phyloP scores from a whole-genome alignment of 2,329 filamentous ascomycete species.

The Pseudogymnoascus sp. region DNA sequence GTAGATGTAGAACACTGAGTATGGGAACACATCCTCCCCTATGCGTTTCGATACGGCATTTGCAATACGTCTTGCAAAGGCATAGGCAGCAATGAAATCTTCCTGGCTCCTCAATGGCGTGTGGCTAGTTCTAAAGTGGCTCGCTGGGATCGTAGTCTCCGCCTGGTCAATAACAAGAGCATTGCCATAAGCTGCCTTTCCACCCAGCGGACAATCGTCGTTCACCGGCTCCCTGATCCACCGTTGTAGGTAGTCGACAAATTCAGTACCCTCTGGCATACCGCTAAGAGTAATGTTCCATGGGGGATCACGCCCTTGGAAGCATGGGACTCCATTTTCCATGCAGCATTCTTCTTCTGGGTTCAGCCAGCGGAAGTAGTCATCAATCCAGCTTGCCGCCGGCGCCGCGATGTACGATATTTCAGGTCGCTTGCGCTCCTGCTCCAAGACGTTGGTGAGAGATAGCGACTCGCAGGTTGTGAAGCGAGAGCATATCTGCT shows the following conservation, averaged over 20 bases:
- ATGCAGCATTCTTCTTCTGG: conserved; percentile 68
- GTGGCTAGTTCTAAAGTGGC: conserved; percentile 86
- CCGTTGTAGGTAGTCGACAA: conserved; percentile 72
- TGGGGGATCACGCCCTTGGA: conserved; percentile 62
- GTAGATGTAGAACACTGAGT: conserved; percentile 97
- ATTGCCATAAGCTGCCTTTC: conserved; percentile 76
- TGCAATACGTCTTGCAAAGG: conserved; percentile 80
- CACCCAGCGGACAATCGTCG: conserved; percentile 78
- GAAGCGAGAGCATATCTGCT: conserved; percentile 83
- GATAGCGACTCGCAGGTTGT: conserved; percentile 79
- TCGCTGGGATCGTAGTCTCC: conserved; percentile 61
- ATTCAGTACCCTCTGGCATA: conserved; percentile 92
- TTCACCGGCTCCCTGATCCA: conserved; percentile 77
- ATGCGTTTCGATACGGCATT: conserved; percentile 63
- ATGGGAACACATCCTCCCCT: conserved; percentile 81
- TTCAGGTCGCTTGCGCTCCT: conserved; percentile 82
- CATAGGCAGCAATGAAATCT: conserved; percentile 89
- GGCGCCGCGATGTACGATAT: conserved; percentile 82
- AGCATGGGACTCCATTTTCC: conserved; percentile 65
- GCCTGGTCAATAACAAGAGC: conserved; percentile 71
- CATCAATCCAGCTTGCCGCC: conserved; percentile 92
- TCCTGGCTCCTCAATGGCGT: conserved; percentile 77
- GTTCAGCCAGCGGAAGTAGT: conserved; percentile 96
- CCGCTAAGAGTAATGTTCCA: conserved; percentile 88
- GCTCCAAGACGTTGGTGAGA: conserved; percentile 81